Percentiles rank a stretch among this genome's conserved stretches.
Evolutionary conservation across 2,329 filamentous ascomycete species (phyloP).

Genomic region (Cladosporium phlei): DNA sequence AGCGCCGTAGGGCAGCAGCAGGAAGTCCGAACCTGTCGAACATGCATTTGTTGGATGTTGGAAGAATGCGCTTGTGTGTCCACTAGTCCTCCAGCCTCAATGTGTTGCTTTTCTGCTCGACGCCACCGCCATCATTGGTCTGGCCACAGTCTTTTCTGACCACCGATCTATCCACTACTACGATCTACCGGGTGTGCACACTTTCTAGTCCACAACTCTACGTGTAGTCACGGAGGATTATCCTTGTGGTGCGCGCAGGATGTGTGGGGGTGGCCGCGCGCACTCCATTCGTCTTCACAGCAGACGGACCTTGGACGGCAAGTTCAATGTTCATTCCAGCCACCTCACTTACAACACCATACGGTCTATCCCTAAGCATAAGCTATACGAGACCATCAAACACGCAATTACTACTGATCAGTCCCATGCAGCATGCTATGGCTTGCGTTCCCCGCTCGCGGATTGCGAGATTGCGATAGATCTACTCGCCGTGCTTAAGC

Average conservation of each 20-base stretch:
- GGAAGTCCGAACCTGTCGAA: no score
- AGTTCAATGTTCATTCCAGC: not conserved
- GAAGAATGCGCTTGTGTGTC: not conserved
- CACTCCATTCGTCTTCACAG: not conserved
- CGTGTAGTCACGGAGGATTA: no score
- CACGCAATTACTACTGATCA: no score
- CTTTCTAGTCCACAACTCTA: no score
- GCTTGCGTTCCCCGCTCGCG: not conserved
- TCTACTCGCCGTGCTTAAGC: no score
- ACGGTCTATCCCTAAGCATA: no score
- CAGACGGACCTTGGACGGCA: slow-evolving; percentile 2
- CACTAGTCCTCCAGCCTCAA: no score
- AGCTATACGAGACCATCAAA: no score
- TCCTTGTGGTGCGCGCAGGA: no score
- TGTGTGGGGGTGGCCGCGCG: not conserved
- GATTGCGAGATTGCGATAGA: not conserved
- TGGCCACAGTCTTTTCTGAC: not conserved
- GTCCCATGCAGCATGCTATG: not conserved
- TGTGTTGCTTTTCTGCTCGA: no score
- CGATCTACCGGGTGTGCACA: not conserved
- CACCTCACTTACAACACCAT: no score
- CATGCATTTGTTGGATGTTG: not conserved
- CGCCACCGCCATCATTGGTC: slow-evolving; percentile 5
- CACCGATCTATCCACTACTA: not conserved
- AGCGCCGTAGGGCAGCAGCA: not conserved